These are phyloP conservation scores for Trichoderma orchidacearum DNA, from an alignment of 495 filamentous ascomycete species.

Conservation along the genomic window DNA sequence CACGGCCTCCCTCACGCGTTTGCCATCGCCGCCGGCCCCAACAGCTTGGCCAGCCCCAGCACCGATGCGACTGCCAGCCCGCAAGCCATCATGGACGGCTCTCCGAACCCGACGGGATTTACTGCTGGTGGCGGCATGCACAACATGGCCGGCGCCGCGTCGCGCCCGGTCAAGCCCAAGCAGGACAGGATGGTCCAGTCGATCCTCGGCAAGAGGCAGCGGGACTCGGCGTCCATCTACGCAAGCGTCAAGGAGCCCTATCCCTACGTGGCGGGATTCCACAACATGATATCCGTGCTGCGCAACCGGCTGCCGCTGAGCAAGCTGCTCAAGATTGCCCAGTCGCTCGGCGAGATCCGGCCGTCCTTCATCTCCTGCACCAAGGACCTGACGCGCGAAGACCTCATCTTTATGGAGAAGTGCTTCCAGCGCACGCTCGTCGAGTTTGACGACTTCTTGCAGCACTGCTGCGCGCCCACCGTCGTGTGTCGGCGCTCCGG, in stretches of 20 bases:
- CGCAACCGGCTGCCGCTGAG: conserved; percentile 58
- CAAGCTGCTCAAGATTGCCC: conserved; percentile 65
- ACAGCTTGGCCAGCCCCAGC: conserved; percentile 32
- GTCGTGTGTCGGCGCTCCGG: conserved; percentile 86
- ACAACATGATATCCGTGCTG: conserved; percentile 72
- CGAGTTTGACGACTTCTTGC: conserved; percentile 86
- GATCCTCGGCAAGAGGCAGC: conserved; percentile 36
- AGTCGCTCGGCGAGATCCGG: conserved; percentile 75
- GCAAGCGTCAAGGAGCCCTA: conserved; percentile 80
- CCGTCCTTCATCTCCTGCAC: conserved; percentile 87
- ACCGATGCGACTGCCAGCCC: conserved; percentile 36
- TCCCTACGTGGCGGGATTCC: conserved; percentile 78
- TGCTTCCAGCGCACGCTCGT: conserved; percentile 85
- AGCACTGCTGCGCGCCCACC: conserved; percentile 73
- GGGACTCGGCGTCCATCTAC: conserved; percentile 76
- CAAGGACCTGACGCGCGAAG: conserved; percentile 65
- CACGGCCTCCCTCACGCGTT: conserved; percentile 37
- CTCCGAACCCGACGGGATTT: conserved; percentile 21
- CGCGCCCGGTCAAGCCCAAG: conserved; percentile 27
- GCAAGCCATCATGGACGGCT: conserved; percentile 30
- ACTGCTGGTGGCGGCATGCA: conserved; percentile 12
- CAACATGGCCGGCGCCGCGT: conserved; percentile 11
- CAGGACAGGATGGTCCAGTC: conserved; percentile 33
- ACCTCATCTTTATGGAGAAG: conserved; percentile 95
- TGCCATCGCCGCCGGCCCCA: conserved; percentile 33